Evolutionary conservation across 2,329 filamentous ascomycete genomes (phyloP), one percentile per base, ranked within the genome.

Genomic region (Penicillium oxalicum): DNA sequence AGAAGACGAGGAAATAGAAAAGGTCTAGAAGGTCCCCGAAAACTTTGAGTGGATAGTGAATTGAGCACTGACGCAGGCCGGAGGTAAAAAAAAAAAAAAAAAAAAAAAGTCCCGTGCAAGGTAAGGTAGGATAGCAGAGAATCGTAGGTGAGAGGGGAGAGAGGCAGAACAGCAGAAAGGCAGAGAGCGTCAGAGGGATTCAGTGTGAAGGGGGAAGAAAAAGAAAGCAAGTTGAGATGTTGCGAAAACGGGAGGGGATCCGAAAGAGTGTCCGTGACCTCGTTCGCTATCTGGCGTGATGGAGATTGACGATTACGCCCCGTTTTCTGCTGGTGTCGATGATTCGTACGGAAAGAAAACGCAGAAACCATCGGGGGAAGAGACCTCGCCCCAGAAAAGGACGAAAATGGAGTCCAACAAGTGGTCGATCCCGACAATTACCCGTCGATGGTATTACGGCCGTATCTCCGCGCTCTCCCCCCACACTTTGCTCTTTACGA

Each of bases 381-480:
- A 11, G 11, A 8, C 29, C 7, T 32, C 29, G 29, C 11, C 7
- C 29, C 7, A 32, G 29, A 32, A 32, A 11, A 32, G 29, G 29
- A 32, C 18, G 18, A 18, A 18, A 18, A 18, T 18, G 18, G 18
- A 18, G 18, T 18, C 18, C 18, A 18, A 18, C 18, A 2, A 18
- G 18, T 18, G 27, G 29, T 43, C 24, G 45, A 55, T 48, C 44
- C 55, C 53, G 55, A 59, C 38, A 45, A 58, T 60, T 58, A 50
- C 48, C 57, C 57, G n/a, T 25, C 18, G 18, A 18, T 18, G 18
- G 52, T 58, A 59, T 47, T 40, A 28, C 27, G 8, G 47, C 40
- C 4, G 57, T 59, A 60, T 60, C 54, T 57, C 56, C 56, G 57
- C 49, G 29, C 29, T 32, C 44, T 12, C 8, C 50, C 47, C 51